Evolutionary conservation across 176 grass and related monocot genomes (phyloP).

Genomic region (Oryza meyeriana): DNA sequence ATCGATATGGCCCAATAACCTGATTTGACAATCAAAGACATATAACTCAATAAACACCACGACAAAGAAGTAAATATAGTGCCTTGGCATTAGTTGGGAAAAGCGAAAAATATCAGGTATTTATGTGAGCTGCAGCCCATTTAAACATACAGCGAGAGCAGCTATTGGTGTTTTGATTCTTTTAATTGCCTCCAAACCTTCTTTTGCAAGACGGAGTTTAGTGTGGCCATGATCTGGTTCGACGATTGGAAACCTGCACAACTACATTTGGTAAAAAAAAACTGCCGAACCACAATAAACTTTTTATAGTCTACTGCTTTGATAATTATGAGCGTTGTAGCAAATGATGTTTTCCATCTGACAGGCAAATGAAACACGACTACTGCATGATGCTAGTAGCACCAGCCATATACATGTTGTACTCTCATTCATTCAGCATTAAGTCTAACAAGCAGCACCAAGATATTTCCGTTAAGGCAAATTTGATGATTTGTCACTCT

Average conservation of each 20-base stretch:
- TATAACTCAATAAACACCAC: not conserved
- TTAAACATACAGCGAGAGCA: slow-evolving; percentile 62
- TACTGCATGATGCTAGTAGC: not conserved
- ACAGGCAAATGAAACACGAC: not conserved
- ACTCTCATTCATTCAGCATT: not conserved
- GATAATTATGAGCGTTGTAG: not conserved
- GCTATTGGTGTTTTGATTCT: slow-evolving; percentile 76
- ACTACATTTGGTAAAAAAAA: slow-evolving; percentile 6
- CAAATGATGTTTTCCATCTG: not conserved
- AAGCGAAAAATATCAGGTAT: not conserved
- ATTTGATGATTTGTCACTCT: too few species aligned
- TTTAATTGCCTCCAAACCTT: slow-evolving; percentile 86
- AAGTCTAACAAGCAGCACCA: not conserved
- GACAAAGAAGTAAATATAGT: not conserved
- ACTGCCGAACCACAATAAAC: not conserved
- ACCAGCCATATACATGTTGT: not conserved
- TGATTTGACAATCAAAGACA: slow-evolving; percentile 31
- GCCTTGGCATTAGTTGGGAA: not conserved
- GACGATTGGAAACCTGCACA: slow-evolving; percentile 81
- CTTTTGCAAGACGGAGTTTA: slow-evolving; percentile 60
- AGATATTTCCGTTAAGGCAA: not conserved
- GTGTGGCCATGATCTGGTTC: slow-evolving; percentile 90
- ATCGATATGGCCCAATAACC: slow-evolving; percentile 91
- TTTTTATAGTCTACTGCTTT: not conserved
- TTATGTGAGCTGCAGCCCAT: not conserved